Conservation (phyloP, 2,329 filamentous ascomycete species). For the Pseudopyricularia javanii region DNA sequence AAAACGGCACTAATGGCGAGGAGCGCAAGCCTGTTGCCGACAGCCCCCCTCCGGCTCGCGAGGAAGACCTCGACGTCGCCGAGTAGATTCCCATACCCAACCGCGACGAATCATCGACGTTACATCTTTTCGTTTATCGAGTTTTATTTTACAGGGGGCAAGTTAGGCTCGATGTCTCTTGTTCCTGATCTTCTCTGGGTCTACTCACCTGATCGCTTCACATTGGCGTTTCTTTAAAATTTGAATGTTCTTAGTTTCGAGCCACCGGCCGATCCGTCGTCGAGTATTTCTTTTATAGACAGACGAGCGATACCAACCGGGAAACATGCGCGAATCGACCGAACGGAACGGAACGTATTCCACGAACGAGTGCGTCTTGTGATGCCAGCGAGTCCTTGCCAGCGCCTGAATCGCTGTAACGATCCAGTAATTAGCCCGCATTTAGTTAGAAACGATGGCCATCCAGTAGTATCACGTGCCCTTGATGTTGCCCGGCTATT, state of each 20-base stretch:
- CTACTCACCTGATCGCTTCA: constrained; percentile 2
- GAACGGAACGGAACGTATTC: constrained; percentile 4
- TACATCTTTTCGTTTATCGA: background rate
- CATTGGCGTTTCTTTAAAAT: background rate
- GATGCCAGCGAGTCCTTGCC: background rate
- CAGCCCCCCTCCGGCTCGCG: constrained; percentile 66
- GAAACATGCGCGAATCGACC: constrained; percentile 2
- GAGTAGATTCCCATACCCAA: constrained; percentile 38
- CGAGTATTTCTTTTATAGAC: background rate
- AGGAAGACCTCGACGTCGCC: constrained; percentile 87
- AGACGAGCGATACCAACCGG: background rate
- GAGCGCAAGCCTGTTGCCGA: constrained; percentile 70
- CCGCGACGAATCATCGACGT: background rate
- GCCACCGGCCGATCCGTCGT: constrained; percentile 2
- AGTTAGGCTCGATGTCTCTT: background rate
- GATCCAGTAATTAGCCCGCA: background rate
- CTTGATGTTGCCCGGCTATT: background rate
- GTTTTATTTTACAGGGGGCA: background rate
- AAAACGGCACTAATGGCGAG: constrained; percentile 71
- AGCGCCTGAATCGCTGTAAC: background rate
- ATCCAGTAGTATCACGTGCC: background rate
- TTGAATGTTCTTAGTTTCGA: constrained; percentile 4
- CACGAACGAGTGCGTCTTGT: background rate
- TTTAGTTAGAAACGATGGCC: background rate
- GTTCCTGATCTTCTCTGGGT: background rate